Evolutionary conservation across 352 stramenopile genomes (phyloP).

Genomic region (Pythium aquatile): DNA sequence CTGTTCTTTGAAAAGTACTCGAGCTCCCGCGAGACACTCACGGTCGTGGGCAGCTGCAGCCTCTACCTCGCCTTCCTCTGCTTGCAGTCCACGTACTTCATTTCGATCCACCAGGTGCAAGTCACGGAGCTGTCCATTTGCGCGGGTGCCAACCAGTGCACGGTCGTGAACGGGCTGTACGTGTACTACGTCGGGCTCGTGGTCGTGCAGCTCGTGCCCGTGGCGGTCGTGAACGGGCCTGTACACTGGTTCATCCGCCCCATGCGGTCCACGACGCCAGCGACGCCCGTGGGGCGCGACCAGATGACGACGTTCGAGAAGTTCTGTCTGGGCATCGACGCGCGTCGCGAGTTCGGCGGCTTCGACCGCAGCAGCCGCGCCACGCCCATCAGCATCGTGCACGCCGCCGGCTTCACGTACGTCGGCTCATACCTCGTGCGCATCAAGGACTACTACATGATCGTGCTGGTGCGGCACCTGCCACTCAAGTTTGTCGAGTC

Average conservation of each 20-base stretch:
- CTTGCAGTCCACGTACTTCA: slow-evolving; percentile 10
- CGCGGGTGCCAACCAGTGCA: slow-evolving; percentile 15
- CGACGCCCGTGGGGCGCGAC: not conserved
- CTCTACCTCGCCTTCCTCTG: slow-evolving; percentile 13
- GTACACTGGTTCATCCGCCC: not conserved
- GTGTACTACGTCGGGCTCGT: slow-evolving; percentile 13
- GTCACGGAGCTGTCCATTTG: slow-evolving; percentile 20
- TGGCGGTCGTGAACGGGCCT: slow-evolving; percentile 10
- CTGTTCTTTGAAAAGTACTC: slow-evolving; percentile 27
- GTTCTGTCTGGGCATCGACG: slow-evolving; percentile 22
- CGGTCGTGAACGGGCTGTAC: slow-evolving; percentile 6
- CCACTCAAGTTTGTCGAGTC: slow-evolving; percentile 15
- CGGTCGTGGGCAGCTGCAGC: slow-evolving; percentile 10
- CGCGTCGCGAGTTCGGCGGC: slow-evolving; percentile 17
- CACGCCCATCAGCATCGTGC: slow-evolving; percentile 26
- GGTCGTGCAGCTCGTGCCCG: slow-evolving; percentile 6
- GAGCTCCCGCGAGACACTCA: slow-evolving; percentile 23
- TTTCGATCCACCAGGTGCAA: slow-evolving; percentile 14
- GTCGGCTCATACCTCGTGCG: slow-evolving; percentile 22
- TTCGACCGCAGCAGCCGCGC: slow-evolving; percentile 6
- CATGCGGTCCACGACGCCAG: not conserved
- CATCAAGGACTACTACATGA: slow-evolving; percentile 27
- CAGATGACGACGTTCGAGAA: slow-evolving; percentile 18
- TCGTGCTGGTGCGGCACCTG: slow-evolving; percentile 13
- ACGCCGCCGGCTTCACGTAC: slow-evolving; percentile 25